Evolutionary conservation across 768 basidiomycete species (phyloP).

Genomic region (Leucocoprinus leucothites): DNA sequence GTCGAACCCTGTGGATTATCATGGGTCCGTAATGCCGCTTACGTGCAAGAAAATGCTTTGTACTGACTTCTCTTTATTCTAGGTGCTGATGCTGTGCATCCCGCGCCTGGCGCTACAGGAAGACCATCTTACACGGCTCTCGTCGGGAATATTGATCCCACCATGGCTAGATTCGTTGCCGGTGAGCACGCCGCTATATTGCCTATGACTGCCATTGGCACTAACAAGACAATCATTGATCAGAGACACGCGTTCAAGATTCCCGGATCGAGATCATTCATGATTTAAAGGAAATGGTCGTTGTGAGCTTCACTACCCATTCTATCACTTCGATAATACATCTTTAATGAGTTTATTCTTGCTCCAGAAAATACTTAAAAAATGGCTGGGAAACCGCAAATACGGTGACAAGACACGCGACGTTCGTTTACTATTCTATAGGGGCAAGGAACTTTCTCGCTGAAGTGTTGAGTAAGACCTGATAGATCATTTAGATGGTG

Average conservation of each 20-base stretch:
- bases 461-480: too few species aligned
- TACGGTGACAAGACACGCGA: constrained; percentile 38
- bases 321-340: neutral
- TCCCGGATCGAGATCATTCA: constrained; percentile 69
- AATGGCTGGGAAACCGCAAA: constrained; percentile 52
- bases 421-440: constrained; percentile 64
- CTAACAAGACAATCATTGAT: neutral
- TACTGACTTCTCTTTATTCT: neutral
- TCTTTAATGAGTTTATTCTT: neutral
- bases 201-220: too few species aligned
- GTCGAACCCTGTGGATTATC: constrained; percentile 67
- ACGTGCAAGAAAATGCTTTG: neutral
- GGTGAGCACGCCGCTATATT: constrained; percentile 22
- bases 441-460: too few species aligned
- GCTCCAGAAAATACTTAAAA: constrained; percentile 45
- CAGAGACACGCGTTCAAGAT: constrained; percentile 44
- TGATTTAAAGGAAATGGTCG: constrained; percentile 60
- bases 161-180: constrained; percentile 61
- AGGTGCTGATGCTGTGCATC: constrained; percentile 81
- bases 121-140: constrained; percentile 75
- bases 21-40: constrained; percentile 46
- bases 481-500: too few species aligned
- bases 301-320: constrained; percentile 30
- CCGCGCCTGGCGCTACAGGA: constrained; percentile 66
- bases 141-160: constrained; percentile 71